Evolutionary conservation across 257 asterid species (phyloP), one percentile per base, ranked within the genome.

Genomic region (Ilex aquifolium): DNA sequence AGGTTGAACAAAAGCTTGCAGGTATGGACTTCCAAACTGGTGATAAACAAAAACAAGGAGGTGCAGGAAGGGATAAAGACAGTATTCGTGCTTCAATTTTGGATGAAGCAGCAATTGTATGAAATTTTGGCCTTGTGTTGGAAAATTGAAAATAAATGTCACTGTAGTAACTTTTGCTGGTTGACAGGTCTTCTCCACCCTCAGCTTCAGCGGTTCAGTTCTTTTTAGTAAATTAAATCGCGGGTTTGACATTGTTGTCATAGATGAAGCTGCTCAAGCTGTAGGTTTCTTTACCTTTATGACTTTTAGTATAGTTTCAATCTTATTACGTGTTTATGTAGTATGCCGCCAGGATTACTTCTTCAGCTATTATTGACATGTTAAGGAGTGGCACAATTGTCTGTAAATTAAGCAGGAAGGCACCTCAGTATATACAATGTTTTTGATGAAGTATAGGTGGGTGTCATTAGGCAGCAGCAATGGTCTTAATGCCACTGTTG

Each of bases 261-360:
- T 93, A 67, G 99, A 93, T 81, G 99, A 93, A 84, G 99, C 99
- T 31, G 99, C 99, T 74, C 99, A 93, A 87, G 99, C 99, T 67
- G 99, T 90, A 88, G 87, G 95, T 70, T 67, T 50, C 44, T 55
- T 2, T 50, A 42, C 59, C 64, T 57, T 56, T 44, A 31, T 7
- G 31, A 15, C 46, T 7, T 49, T 12, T 4, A 4, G 54, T 49
- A 11, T 49, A 12, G n/a, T 49, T 49, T 49, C 13, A 7, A 44
- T 8, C 50, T 44, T 44, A 1, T 8, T 8, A 3, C 54, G 14
- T 49, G 54, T 49, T 49, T 36, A 36, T 36, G 42, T 36, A 36
- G 42, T 36, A 21, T 21, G 27, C 27, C 27, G 1, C 27, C 27
- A 21, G 27, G 27, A 21, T 21, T 21, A 21, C 27, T 21, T 21